These are phyloP conservation scores for Pythium aphanidermatum DNA, from an alignment of 352 stramenopile species.

Conservation along the genomic window DNA sequence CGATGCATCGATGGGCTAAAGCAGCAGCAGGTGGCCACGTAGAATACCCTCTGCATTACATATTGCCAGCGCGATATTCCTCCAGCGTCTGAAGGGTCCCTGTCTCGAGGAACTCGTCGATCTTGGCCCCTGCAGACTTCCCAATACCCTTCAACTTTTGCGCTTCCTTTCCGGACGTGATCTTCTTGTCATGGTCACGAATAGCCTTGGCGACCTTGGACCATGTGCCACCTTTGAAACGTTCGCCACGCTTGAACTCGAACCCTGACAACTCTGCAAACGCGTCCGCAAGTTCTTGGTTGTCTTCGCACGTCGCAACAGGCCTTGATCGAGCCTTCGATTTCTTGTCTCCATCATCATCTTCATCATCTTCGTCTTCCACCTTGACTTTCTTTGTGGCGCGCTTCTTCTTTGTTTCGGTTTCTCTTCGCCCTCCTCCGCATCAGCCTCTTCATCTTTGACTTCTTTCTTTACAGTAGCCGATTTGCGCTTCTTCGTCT, in stretches of 20 bases:
- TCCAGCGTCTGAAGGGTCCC: constrained; percentile 75
- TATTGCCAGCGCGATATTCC: constrained; percentile 79
- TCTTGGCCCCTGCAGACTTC: constrained; percentile 73
- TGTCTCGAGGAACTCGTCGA: constrained; percentile 84
- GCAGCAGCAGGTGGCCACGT: too few species aligned
- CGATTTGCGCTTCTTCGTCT: constrained; percentile 56
- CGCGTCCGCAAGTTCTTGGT: constrained; percentile 63
- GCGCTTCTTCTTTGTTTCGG: constrained; percentile 24
- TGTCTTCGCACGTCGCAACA: constrained; percentile 44
- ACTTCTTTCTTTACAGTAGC: constrained; percentile 29
- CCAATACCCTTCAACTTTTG: constrained; percentile 82
- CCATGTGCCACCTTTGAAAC: constrained; percentile 83
- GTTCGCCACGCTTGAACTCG: constrained; percentile 84
- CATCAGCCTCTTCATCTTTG: constrained; percentile 4
- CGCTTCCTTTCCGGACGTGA: constrained; percentile 70
- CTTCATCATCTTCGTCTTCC: constrained; percentile 34
- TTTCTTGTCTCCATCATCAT: constrained; percentile 44
- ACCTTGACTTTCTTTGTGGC: constrained; percentile 28
- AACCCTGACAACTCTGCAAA: constrained; percentile 83
- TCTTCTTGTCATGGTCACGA: constrained; percentile 50
- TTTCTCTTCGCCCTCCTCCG: constrained; percentile 21
- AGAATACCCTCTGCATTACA: too few species aligned
- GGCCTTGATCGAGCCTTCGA: constrained; percentile 45
- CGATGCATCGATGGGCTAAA: too few species aligned
- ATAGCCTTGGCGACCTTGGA: constrained; percentile 86